These are phyloP conservation scores for Oligophagozyma castellii DNA, from an alignment of 1,139 yeast species.

Conservation along the genomic window DNA sequence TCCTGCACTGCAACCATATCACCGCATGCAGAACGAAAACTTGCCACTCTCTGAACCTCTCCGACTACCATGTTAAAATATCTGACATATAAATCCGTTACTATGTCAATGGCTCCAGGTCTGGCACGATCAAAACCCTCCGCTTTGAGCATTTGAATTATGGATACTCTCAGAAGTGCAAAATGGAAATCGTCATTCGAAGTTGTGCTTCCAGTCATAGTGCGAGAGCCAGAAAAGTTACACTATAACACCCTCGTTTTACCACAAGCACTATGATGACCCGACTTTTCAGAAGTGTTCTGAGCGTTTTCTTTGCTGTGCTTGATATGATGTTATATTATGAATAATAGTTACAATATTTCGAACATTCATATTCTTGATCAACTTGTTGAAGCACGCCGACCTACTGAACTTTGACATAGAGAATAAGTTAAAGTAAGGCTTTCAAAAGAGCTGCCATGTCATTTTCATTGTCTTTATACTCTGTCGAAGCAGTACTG, in stretches of 20 bases:
- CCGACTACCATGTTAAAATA: conserved; percentile 36
- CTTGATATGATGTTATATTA: too few species aligned
- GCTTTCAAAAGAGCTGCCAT: too few species aligned
- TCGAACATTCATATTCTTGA: too few species aligned
- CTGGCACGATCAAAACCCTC: conserved; percentile 62
- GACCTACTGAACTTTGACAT: conserved; percentile 15
- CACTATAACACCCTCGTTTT: too few species aligned
- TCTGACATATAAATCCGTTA: conserved; percentile 50
- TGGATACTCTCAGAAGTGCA: conserved; percentile 46
- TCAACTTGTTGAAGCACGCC: too few species aligned
- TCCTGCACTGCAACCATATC: conserved; percentile 39
- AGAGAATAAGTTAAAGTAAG: conserved; percentile 41
- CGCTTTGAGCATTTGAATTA: conserved; percentile 53
- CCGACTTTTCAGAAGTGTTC: too few species aligned
- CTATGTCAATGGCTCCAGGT: conserved; percentile 44
- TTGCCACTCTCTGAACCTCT: conserved; percentile 26
- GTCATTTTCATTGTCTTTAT: conserved; percentile 45
- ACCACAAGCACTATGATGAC: too few species aligned
- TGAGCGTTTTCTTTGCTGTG: too few species aligned
- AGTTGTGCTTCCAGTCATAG: too few species aligned
- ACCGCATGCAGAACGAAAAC: conserved; percentile 29
- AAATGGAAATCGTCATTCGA: conserved; percentile 36
- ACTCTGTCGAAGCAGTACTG: conserved; percentile 64
- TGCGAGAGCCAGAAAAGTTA: too few species aligned
- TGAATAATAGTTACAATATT: too few species aligned